These are phyloP conservation scores for Coniophora puteana DNA, from an alignment of 1,284 basidiomycete genomes.

Conservation along the genomic window DNA sequence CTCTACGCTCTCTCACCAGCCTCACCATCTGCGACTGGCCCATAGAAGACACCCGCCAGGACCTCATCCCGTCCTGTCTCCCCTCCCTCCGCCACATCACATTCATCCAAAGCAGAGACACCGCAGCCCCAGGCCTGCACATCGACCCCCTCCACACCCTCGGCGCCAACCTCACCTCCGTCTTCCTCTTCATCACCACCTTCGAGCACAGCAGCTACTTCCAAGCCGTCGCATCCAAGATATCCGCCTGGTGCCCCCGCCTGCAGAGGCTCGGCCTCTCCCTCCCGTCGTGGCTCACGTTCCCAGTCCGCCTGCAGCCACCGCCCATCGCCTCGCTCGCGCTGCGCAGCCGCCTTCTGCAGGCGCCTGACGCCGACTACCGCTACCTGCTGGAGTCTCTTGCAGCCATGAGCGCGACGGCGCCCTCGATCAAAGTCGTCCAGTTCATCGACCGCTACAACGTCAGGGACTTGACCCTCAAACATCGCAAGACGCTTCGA, in stretches of 20 bases:
- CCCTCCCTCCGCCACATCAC: slow-evolving; percentile 17
- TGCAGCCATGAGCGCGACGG: slow-evolving; percentile 7
- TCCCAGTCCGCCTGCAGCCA: slow-evolving; percentile 9
- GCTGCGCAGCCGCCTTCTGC: slow-evolving; percentile 8
- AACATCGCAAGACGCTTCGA: slow-evolving; percentile 11
- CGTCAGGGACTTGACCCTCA: slow-evolving; percentile 15
- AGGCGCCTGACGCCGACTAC: slow-evolving; percentile 10
- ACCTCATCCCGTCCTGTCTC: background rate
- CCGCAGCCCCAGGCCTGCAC: too few species aligned
- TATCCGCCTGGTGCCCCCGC: too few species aligned
- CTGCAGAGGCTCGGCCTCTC: slow-evolving; percentile 13
- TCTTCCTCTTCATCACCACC: too few species aligned
- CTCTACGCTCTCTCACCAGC: slow-evolving; percentile 6
- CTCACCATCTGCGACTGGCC: background rate
- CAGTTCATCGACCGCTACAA: slow-evolving; percentile 18
- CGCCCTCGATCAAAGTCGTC: slow-evolving; percentile 20
- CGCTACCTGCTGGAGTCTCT: slow-evolving; percentile 12
- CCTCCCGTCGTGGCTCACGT: background rate
- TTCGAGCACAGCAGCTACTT: too few species aligned
- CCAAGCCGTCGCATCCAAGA: too few species aligned
- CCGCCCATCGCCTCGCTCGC: slow-evolving; percentile 18
- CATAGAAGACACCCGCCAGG: background rate
- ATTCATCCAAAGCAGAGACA: slow-evolving; percentile 6
- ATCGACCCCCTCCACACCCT: too few species aligned
- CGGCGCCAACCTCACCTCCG: too few species aligned